phyloP scores from a whole-genome alignment of 805 yeast genomes.

The Nematodospora valgi region DNA sequence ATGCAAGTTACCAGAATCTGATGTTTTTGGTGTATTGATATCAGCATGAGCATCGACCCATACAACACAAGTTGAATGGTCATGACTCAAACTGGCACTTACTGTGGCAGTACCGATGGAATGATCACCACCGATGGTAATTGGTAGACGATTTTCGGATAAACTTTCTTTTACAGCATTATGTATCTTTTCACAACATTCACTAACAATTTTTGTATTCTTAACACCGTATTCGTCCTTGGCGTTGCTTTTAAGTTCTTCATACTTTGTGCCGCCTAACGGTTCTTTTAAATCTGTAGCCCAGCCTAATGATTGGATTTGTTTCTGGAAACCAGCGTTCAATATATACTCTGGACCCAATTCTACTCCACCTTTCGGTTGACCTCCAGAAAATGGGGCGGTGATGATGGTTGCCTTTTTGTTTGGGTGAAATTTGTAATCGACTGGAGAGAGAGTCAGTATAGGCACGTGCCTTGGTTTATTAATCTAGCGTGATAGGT shows the following conservation, averaged over 20 bases:
- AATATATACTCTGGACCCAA: conserved; percentile 83
- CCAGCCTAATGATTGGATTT: conserved; percentile 75
- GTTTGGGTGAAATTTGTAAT: conserved; percentile 52
- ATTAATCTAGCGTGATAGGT: too few species aligned
- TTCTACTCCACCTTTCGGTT: conserved; percentile 90
- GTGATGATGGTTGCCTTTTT: conserved; percentile 66
- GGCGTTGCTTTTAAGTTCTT: conserved; percentile 38
- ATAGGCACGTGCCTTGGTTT: too few species aligned
- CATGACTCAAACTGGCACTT: conserved; percentile 69
- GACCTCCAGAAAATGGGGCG: conserved; percentile 97
- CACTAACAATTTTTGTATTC: conserved; percentile 75
- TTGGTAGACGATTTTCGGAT: conserved; percentile 51
- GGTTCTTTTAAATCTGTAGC: conserved; percentile 50
- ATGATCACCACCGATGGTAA: conserved; percentile 95
- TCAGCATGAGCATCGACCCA: conserved; percentile 99
- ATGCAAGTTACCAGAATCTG: conserved; percentile 88
- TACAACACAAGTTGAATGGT: conserved; percentile 84
- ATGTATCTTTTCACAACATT: conserved; percentile 62
- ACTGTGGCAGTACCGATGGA: conserved; percentile 94
- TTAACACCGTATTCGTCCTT: conserved; percentile 53
- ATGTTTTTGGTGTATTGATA: conserved; percentile 80
- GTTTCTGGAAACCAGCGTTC: conserved; percentile 64
- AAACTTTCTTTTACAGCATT: conserved; percentile 55
- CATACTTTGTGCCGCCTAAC: conserved; percentile 43
- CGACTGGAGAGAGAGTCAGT: conserved; percentile 15